Percentiles rank a stretch among this genome's conserved stretches.
phyloP scores from a whole-genome alignment of 768 basidiomycete genomes.

The Suillus lakei region DNA sequence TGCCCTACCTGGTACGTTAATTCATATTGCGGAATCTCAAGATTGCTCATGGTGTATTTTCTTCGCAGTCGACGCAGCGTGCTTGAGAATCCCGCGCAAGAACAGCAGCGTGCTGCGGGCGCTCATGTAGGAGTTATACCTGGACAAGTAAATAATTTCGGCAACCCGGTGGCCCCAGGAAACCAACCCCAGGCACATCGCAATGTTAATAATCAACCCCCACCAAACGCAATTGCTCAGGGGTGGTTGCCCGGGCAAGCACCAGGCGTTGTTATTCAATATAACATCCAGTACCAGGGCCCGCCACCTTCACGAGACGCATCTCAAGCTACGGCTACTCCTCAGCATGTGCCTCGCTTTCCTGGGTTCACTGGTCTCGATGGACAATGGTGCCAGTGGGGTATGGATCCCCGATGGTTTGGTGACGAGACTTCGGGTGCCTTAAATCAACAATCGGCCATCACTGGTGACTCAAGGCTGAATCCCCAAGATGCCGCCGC shows the following conservation, averaged over 20 bases:
- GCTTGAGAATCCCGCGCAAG: conserved; percentile 52
- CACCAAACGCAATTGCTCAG: conserved; percentile 36
- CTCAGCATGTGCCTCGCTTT: conserved; percentile 57
- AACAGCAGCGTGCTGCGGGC: conserved; percentile 34
- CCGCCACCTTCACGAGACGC: conserved; percentile 20
- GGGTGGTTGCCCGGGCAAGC: conserved; percentile 42
- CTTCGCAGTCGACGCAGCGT: conserved; percentile 72
- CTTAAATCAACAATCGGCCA: conserved; percentile 8
- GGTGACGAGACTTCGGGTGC: neutral
- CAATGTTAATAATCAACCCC: conserved; percentile 48
- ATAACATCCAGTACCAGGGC: conserved; percentile 64
- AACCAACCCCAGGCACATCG: conserved; percentile 38
- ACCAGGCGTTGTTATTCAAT: conserved; percentile 61
- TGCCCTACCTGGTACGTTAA: conserved; percentile 92
- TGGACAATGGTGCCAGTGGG: conserved; percentile 72
- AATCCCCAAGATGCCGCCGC: conserved; percentile 60
- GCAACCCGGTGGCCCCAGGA: conserved; percentile 29
- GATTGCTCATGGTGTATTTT: conserved; percentile 13
- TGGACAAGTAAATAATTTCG: conserved; percentile 36
- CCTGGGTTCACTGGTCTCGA: conserved; percentile 68
- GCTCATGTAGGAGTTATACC: conserved; percentile 33
- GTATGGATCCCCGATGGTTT: conserved; percentile 40
- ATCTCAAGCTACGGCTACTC: conserved; percentile 27
- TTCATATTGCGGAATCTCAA: conserved; percentile 7
- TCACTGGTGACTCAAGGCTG: conserved; percentile 14